A percentile compares a stretch with the other conserved stretches of the same genome.
Conservation (phyloP, 2,329 filamentous ascomycete species). For the Coleophoma crateriformis region DNA sequence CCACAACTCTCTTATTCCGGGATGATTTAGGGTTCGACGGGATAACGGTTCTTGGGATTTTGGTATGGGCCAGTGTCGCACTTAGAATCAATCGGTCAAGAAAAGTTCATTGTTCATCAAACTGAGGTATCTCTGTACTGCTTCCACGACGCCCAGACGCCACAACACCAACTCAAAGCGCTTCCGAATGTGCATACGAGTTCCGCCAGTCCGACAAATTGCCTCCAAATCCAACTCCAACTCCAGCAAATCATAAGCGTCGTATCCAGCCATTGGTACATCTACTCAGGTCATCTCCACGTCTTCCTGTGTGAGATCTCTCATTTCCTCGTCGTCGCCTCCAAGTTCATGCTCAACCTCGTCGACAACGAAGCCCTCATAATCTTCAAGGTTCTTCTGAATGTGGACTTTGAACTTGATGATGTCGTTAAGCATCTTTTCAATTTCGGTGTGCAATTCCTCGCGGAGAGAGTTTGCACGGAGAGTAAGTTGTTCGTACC, state of each 20-base stretch:
- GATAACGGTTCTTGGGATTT: no score
- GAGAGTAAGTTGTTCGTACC: slow-evolving; percentile 88
- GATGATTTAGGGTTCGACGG: no score
- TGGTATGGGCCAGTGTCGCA: no score
- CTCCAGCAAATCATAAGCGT: background rate
- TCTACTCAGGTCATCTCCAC: slow-evolving; percentile 33
- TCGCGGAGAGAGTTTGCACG: slow-evolving; percentile 81
- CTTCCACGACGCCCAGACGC: no score
- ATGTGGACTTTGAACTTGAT: slow-evolving; percentile 99
- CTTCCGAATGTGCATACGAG: no score
- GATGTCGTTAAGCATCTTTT: slow-evolving; percentile 92
- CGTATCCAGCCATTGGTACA: no score
- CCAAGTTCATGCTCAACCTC: slow-evolving; percentile 84
- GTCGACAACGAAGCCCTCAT: slow-evolving; percentile 87
- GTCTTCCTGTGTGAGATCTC: slow-evolving; percentile 43
- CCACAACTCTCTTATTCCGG: no score
- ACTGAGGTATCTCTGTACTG: background rate
- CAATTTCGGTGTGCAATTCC: slow-evolving; percentile 94
- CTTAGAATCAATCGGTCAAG: no score
- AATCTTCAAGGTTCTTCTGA: slow-evolving; percentile 87
- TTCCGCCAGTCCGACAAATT: no score
- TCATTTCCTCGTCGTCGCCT: slow-evolving; percentile 45
- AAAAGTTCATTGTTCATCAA: background rate
- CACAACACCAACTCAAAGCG: no score
- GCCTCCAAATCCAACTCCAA: no score